phyloP scores from a whole-genome alignment of 192 early-diverging fungal species.

The Backusella luteola region DNA sequence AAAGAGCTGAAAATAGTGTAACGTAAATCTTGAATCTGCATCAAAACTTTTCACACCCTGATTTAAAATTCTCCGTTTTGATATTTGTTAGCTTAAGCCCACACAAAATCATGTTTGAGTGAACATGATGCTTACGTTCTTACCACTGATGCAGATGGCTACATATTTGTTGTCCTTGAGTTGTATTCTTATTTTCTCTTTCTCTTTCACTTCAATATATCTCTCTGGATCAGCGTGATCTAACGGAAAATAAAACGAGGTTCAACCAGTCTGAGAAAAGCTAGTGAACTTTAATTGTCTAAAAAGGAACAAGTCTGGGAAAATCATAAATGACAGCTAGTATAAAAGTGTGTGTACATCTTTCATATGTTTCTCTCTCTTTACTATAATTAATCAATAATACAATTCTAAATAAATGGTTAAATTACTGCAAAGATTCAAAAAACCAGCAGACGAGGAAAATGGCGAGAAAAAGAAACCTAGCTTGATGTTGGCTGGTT shows the following conservation, averaged over 20 bases:
- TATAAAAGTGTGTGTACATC: background rate
- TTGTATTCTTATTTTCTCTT: background rate
- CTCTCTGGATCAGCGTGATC: background rate
- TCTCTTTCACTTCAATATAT: background rate
- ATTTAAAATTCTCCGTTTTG: conserved; percentile 1
- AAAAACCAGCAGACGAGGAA: background rate
- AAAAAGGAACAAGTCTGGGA: conserved; percentile 7
- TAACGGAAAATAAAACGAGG: conserved; percentile 2
- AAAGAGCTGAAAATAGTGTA: background rate
- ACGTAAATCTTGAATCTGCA: background rate
- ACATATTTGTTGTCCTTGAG: background rate
- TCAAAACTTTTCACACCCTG: background rate
- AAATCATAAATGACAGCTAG: conserved; percentile 6
- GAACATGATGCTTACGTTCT: background rate
- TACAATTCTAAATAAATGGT: background rate
- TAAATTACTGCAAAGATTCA: conserved; percentile 1
- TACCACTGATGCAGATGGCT: background rate
- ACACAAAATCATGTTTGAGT: background rate
- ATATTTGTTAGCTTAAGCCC: background rate
- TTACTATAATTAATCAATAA: background rate
- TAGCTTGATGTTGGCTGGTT: conserved; percentile 19
- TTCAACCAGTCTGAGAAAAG: background rate
- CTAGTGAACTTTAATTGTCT: background rate
- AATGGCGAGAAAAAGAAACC: conserved; percentile 5
- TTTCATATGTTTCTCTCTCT: background rate